phyloP scores from a whole-genome alignment of 768 basidiomycete species.

The Thelephora aurantiotincta region DNA sequence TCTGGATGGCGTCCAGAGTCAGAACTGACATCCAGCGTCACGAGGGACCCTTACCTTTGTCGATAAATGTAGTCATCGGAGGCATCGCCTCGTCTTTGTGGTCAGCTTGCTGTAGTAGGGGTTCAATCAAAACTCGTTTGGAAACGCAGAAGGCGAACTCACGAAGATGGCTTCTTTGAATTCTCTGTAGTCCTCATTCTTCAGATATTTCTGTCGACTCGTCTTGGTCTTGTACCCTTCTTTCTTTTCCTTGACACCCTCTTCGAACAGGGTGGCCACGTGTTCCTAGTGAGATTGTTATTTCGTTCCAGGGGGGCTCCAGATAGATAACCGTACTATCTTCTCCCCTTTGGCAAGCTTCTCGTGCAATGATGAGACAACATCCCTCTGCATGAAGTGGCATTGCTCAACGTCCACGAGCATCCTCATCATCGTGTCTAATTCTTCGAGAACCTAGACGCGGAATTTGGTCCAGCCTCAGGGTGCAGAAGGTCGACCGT shows the following conservation, averaged over 20 bases:
- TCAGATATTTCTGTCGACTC: slow-evolving; percentile 66
- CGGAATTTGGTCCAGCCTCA: background rate
- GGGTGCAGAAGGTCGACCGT: background rate
- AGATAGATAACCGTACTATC: slow-evolving; percentile 32
- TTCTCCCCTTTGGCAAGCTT: slow-evolving; percentile 36
- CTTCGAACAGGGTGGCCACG: slow-evolving; percentile 35
- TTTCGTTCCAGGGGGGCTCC: slow-evolving; percentile 1
- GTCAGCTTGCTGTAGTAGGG: slow-evolving; percentile 39
- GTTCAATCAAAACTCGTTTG: background rate
- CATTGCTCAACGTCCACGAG: slow-evolving; percentile 54
- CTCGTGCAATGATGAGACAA: slow-evolving; percentile 43
- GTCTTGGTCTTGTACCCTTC: slow-evolving; percentile 45
- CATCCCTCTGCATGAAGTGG: slow-evolving; percentile 39
- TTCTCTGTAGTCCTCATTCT: slow-evolving; percentile 37
- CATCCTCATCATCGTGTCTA: slow-evolving; percentile 56
- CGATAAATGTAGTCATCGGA: slow-evolving; percentile 59
- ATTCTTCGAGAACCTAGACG: slow-evolving; percentile 35
- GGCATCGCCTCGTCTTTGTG: slow-evolving; percentile 60
- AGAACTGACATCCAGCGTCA: background rate
- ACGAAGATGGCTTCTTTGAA: slow-evolving; percentile 64
- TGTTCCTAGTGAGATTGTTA: slow-evolving; percentile 26
- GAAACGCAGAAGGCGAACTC: slow-evolving; percentile 13
- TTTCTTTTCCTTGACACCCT: slow-evolving; percentile 25
- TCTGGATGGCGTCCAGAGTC: slow-evolving; percentile 29
- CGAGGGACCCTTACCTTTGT: slow-evolving; percentile 34